Evolutionary conservation across 2,329 filamentous ascomycete genomes (phyloP), one percentile per base, ranked within the genome.

Genomic region (Xylaria digitata): DNA sequence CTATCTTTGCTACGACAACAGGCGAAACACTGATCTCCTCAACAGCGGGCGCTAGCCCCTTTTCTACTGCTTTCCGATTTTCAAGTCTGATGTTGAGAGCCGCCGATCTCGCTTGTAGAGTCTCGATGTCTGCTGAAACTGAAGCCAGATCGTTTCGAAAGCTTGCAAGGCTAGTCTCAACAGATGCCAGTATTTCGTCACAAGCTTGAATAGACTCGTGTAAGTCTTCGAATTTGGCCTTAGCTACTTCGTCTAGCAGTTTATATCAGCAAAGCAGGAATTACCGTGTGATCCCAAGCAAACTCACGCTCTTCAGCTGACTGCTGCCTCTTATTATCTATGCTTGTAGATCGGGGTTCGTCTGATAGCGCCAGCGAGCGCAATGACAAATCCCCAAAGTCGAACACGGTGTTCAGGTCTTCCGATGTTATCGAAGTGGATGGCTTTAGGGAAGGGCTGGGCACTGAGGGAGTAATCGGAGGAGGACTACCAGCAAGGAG

Each of bases 101-200:
- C 11, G 90, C 87, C 0, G 96, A 99, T 53, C 96, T 89, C 58
- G 91, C 90, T 80, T 99, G 96, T 46, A 99, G 82, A 1, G 90
- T 94, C 80, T 99, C 96, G 58, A 99, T 99, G 77, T 99, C 96
- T 6, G 94, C 91, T 1, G 96, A 97, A 13, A 99, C 96, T 15
- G 89, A 88, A 8, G 93, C 95, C 11, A 99, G 87, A 78, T 99
- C 96, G 67, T 94, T 92, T 77, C 96, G 94, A 77, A 99, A 99
- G 78, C 90, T 95, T 43, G 92, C 92, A 60, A 99, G 85, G 77
- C 97, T 98, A 37, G 88, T 90, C 81, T 99, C 95, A 61, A 99
- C 96, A 0, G 94, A 97, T 79, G 90, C 92, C 52, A 98, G 86
- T 57, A 98, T 93, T 77, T 97, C 92, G 79, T 99, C 96, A 81